Base-by-base conservation (phyloP, 1,139 yeast species). In the Debaryomyces fabryi region DNA sequence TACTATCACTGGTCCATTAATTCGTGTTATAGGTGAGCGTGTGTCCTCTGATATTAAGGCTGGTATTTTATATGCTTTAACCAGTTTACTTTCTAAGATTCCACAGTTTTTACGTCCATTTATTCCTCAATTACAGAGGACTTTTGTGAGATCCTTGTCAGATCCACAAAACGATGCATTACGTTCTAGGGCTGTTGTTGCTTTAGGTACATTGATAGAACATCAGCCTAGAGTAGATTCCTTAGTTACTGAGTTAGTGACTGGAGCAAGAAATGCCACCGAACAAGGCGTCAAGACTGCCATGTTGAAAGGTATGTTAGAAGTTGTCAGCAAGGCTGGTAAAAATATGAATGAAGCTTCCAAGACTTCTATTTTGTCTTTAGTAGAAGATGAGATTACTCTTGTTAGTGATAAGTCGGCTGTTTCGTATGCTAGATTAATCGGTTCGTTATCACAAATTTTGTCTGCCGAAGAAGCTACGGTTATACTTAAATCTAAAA, bases 21-120 rank as follows among this genome's bases (percentile, higher is more conserved):
- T 95, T 71, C 90, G 99, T 78, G 96, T 92, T 49, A 89, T 93
- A 65, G 99, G 99, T 60, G 99, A 95, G 69, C 85, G 96, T 67
- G 93, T 89, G 57, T 81, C 86, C 29, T 80, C 96, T 53, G 96
- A 90, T 57, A 89, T 93, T 60, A 93, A 93, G 76, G 86, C 96
- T 29, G 96, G 96, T 23, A 93, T 95, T 58, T 76, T 95, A 63
- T 78, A 79, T 57, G 96, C 98, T 1, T 79, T 95, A 67, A 88
- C 88, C 62, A 81, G 82, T 54, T 75, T 95, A 61, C 82, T 95
- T 62, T 70, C 73, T 35, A 89, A 90, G 74, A 88, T 93, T 58
- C 97, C 99, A 4, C 90, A 87, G 62, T 89, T 90, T 65, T 78
- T 95, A 68, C 83, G 95, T 63, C 99, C 99, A 10, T 95, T 95